Evolutionary conservation across 805 yeast genomes (phyloP).

Genomic region (Wickerhamomyces chambardii): DNA sequence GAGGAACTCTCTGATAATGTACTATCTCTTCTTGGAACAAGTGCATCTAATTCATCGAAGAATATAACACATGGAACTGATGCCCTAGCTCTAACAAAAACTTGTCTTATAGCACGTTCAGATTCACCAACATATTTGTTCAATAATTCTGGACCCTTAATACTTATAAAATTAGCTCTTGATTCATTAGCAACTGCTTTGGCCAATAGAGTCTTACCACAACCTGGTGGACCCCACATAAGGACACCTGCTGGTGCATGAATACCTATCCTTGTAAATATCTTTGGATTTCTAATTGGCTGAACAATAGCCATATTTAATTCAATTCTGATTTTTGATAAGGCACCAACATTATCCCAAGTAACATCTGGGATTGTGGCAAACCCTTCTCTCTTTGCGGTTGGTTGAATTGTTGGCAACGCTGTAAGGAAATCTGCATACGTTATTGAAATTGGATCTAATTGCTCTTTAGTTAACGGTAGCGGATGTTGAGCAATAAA

Average conservation of each 20-base stretch:
- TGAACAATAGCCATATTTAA: constrained; percentile 96
- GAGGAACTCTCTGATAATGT: constrained; percentile 84
- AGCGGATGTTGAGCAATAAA: constrained; percentile 71
- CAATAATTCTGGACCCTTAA: constrained; percentile 90
- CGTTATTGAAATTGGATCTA: constrained; percentile 66
- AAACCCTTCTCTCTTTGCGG: constrained; percentile 96
- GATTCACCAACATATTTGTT: constrained; percentile 96
- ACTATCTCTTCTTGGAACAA: constrained; percentile 90
- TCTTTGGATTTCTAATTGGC: constrained; percentile 88
- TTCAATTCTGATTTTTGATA: constrained; percentile 72
- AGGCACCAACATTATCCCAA: constrained; percentile 93
- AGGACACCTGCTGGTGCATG: constrained; percentile 95
- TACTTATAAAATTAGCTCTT: constrained; percentile 90
- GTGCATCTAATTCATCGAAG: constrained; percentile 93
- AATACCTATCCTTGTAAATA: constrained; percentile 85
- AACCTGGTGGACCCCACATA: constrained; percentile 99
- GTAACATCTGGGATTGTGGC: constrained; percentile 98
- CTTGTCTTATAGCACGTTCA: constrained; percentile 89
- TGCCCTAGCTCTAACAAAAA: constrained; percentile 85
- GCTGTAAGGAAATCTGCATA: constrained; percentile 79
- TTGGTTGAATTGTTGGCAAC: constrained; percentile 89
- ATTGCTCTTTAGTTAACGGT: constrained; percentile 68
- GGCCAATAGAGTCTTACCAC: constrained; percentile 94
- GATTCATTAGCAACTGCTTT: constrained; percentile 98
- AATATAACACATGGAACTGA: constrained; percentile 91